Evolutionary conservation across 2,329 filamentous ascomycete genomes (phyloP).

Genomic region (Metarhizium humberi): DNA sequence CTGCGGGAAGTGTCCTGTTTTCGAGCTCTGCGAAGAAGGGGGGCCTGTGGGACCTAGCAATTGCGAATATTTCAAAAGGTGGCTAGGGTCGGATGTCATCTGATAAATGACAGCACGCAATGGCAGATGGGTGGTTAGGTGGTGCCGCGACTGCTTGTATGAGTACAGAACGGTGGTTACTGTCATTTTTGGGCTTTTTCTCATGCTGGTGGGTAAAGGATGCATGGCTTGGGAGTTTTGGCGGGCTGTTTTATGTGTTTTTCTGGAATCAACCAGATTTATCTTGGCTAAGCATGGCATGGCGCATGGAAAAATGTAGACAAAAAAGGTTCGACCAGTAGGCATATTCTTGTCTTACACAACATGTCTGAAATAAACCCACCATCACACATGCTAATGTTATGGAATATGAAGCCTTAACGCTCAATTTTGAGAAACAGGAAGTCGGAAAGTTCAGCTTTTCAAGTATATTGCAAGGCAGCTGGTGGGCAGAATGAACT

Average conservation of each 20-base stretch:
- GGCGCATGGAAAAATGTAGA: neutral
- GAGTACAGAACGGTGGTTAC: neutral
- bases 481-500: neutral
- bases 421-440: neutral
- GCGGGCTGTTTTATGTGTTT: constrained; percentile 1
- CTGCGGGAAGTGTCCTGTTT: constrained; percentile 87
- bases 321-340: neutral
- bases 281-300: neutral
- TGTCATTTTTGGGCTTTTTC: neutral
- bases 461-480: neutral
- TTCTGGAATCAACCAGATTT: neutral
- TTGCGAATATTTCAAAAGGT: constrained; percentile 85
- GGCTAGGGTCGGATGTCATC: constrained; percentile 48
- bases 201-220: neutral
- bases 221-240: constrained; percentile 13
- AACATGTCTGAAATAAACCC: no score
- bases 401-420: neutral
- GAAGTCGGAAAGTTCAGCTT: neutral
- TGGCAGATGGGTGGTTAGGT: neutral
- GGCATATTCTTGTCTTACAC: neutral
- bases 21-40: constrained; percentile 83
- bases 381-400: no score
- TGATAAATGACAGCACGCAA: neutral
- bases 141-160: neutral
- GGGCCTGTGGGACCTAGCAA: constrained; percentile 83